A percentile compares a stretch with the other conserved stretches of the same genome.
phyloP scores from a whole-genome alignment of 306 rosid genomes.

The Cucumis cinereus region DNA sequence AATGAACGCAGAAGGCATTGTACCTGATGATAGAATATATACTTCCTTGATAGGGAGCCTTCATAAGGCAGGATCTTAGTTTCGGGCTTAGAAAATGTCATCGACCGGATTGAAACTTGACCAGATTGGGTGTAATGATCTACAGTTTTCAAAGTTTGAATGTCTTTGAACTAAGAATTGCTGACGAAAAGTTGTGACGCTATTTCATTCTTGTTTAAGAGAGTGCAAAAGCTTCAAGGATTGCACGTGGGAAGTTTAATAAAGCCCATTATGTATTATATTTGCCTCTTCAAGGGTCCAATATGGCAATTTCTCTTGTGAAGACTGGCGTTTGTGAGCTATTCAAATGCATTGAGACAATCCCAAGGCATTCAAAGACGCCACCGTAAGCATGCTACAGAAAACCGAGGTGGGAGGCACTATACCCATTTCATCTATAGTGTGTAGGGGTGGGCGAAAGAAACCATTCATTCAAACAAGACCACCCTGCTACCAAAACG shows the following conservation, averaged over 20 bases:
- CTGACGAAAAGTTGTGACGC: neutral
- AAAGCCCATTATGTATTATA: neutral
- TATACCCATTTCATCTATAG: too few species aligned
- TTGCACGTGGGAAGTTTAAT: neutral
- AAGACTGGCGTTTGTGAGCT: neutral
- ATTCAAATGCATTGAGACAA: neutral
- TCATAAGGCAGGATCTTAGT: slow-evolving; percentile 19
- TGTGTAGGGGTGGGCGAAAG: too few species aligned
- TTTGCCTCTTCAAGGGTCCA: neutral
- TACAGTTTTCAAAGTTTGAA: neutral
- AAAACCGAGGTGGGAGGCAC: too few species aligned
- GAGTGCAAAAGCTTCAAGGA: neutral
- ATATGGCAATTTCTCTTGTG: neutral
- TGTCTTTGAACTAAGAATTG: neutral
- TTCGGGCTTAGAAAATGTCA: neutral
- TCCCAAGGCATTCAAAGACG: neutral
- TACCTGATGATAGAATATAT: slow-evolving; percentile 66
- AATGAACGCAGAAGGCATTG: slow-evolving; percentile 46
- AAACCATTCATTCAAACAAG: too few species aligned
- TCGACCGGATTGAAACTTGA: neutral
- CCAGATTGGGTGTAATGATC: neutral
- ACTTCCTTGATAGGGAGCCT: slow-evolving; percentile 58
- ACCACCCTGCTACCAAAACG: too few species aligned
- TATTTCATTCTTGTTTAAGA: neutral
- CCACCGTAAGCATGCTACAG: neutral